Evolutionary conservation across 2,329 filamentous ascomycete genomes (phyloP).

Genomic region (Dichotomopilus funicola): DNA sequence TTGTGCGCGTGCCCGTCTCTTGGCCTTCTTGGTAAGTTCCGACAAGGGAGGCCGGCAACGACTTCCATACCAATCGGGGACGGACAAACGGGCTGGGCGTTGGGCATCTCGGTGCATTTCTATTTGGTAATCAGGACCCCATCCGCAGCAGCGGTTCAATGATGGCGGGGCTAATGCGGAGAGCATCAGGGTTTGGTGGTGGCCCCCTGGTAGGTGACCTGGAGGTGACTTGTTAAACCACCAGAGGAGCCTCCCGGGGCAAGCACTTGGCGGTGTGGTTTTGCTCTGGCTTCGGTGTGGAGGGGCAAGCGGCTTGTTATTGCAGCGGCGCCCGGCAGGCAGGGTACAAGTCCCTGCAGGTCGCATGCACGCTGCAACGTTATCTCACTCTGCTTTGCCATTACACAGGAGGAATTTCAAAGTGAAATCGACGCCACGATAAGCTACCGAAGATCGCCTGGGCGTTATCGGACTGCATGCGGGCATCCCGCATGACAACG

Average conservation of each 20-base stretch:
- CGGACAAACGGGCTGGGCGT: conserved; percentile 29
- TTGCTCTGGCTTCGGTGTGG: neutral
- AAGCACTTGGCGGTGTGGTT: neutral
- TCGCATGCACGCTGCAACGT: conserved; percentile 19
- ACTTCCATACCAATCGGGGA: conserved; percentile 5
- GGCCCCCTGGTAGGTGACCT: conserved; percentile 1
- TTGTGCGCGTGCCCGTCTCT: too few species aligned
- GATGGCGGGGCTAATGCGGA: conserved; percentile 16
- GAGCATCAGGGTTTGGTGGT: neutral
- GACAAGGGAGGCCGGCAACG: too few species aligned
- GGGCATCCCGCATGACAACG: neutral
- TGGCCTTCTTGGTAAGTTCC: too few species aligned
- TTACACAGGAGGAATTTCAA: conserved; percentile 30
- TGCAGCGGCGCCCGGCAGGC: neutral
- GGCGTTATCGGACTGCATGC: conserved; percentile 18
- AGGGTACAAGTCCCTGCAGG: conserved; percentile 8
- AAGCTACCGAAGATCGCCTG: conserved; percentile 24
- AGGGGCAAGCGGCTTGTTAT: neutral
- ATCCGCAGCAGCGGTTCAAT: conserved; percentile 19
- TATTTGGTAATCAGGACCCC: conserved; percentile 42
- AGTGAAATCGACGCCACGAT: conserved; percentile 29
- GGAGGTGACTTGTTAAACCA: neutral
- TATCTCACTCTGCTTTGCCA: conserved; percentile 27
- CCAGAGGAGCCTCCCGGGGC: neutral
- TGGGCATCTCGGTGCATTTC: conserved; percentile 29